phyloP scores from a whole-genome alignment of 495 filamentous ascomycete species.

The Symbiotaphrina buchneri region DNA sequence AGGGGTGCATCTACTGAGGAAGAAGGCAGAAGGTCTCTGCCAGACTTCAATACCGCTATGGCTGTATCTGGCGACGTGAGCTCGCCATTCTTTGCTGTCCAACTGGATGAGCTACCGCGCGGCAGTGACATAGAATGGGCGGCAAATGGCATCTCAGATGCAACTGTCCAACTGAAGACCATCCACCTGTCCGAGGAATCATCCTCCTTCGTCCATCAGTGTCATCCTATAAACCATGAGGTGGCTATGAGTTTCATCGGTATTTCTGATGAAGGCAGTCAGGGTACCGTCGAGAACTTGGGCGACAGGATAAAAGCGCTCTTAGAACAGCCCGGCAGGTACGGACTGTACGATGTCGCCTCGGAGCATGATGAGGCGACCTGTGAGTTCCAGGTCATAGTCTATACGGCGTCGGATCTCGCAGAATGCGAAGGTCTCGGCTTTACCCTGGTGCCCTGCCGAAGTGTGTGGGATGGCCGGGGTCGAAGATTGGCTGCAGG shows the following conservation, averaged over 20 bases:
- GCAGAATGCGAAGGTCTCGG: neutral
- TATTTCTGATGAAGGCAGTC: neutral
- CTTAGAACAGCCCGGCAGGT: neutral
- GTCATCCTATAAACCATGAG: too few relatives aligned
- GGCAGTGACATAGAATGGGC: conserved; percentile 49
- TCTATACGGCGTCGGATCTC: conserved; percentile 1
- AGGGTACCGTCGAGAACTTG: neutral
- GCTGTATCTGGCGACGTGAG: conserved; percentile 11
- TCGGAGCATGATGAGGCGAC: neutral
- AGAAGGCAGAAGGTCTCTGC: conserved; percentile 8
- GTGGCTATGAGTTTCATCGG: too few relatives aligned
- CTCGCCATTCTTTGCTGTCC: conserved; percentile 47
- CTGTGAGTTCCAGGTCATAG: neutral
- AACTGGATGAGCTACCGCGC: conserved; percentile 50
- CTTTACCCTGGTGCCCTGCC: conserved; percentile 1
- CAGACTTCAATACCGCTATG: conserved; percentile 13
- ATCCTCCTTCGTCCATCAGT: neutral
- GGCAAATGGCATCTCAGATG: conserved; percentile 1
- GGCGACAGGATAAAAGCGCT: neutral
- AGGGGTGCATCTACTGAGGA: conserved; percentile 15
- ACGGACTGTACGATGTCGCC: too few relatives aligned
- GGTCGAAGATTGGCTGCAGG: conserved; percentile 1
- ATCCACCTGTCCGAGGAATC: neutral
- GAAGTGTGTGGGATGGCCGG: conserved; percentile 1
- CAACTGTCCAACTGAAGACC: neutral